Base-by-base conservation (phyloP, 352 stramenopile species). In the Phytophthora fragariaefolia region DNA sequence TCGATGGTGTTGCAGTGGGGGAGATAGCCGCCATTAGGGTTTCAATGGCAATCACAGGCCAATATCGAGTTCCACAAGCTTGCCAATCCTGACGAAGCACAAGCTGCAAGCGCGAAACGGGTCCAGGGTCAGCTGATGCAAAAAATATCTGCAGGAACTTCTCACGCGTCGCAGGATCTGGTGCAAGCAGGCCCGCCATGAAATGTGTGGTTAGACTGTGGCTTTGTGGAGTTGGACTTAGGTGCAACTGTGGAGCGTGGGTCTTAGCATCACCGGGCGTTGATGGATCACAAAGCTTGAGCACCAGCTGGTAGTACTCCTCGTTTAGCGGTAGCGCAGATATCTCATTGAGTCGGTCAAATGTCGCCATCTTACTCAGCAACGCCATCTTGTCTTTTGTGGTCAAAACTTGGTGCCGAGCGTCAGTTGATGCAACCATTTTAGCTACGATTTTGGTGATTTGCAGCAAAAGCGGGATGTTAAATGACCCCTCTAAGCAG, bases 371-470 rank as follows among this genome's bases (percentile, higher is more conserved):
- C 71, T 97, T 97, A 30, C 71, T 87, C 4, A 97, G 70, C 57
- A 97, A 63, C 26, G 84, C 86, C 82, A 95, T 92, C 47, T 95
- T 96, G 70, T 97, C 89, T 66, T 97, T 97, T 28, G 86, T 77
- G 4, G 85, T 85, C 47, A 97, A 76, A n/a, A 95, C 53, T 56
- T 93, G 83, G 17, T 83, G 73, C 18, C 73, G 64, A 17, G 80
- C 61, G 5, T 79, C 74, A 13, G 76, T 88, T n/a, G 72, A 74
- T 45, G 38, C 69, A 51, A 95, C 74, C 61, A 93, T 74, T 12
- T 86, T 75, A 0, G 82, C 72, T 15, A 93, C 87, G 61, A 97
- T 95, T 34, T 82, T 84, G 17, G 82, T 94, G 52, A 96, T 85
- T 58, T 95, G 78, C 27, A 97, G 62, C 51, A 97, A 69, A 55